These are phyloP conservation scores for Avena sativa DNA, from an alignment of 176 grass and related monocot genomes.

Conservation along the genomic window DNA sequence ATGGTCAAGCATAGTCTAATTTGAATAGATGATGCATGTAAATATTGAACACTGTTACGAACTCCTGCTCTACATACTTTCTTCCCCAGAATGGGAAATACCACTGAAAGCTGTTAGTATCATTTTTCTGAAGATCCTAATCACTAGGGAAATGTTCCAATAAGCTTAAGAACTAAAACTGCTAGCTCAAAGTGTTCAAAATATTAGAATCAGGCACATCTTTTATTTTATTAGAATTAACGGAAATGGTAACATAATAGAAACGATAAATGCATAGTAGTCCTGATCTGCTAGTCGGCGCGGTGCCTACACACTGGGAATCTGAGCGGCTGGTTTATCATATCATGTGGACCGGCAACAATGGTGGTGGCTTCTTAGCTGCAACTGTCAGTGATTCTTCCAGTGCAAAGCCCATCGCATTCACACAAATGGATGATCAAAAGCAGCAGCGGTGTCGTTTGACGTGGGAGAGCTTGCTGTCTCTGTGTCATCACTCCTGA, in stretches of 20 bases:
- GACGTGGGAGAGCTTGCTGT: conserved; percentile 36
- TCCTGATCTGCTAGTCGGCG: conserved; percentile 37
- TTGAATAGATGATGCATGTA: conserved; percentile 27
- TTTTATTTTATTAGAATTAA: conserved; percentile 32
- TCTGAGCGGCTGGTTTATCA: conserved; percentile 31
- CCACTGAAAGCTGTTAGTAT: neutral
- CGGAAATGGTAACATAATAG: neutral
- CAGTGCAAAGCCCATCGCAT: conserved; percentile 34
- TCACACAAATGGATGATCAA: conserved; percentile 59
- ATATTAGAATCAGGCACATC: neutral
- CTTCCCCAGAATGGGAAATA: neutral
- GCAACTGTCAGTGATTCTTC: conserved; percentile 38
- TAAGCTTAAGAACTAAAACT: conserved; percentile 22
- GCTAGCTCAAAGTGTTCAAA: conserved; percentile 8
- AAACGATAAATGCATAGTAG: conserved; percentile 13
- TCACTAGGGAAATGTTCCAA: neutral
- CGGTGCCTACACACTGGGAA: conserved; percentile 16
- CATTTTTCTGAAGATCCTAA: conserved; percentile 3
- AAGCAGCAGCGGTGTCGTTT: conserved; percentile 32
- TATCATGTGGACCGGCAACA: conserved; percentile 32
- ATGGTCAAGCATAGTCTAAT: neutral
- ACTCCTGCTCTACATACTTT: neutral
- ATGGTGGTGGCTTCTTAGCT: conserved; percentile 28
- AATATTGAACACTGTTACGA: neutral
- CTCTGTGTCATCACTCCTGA: conserved; percentile 65